Evolutionary conservation across 1,284 basidiomycete genomes (phyloP).

Genomic region (Irpex sp.): DNA sequence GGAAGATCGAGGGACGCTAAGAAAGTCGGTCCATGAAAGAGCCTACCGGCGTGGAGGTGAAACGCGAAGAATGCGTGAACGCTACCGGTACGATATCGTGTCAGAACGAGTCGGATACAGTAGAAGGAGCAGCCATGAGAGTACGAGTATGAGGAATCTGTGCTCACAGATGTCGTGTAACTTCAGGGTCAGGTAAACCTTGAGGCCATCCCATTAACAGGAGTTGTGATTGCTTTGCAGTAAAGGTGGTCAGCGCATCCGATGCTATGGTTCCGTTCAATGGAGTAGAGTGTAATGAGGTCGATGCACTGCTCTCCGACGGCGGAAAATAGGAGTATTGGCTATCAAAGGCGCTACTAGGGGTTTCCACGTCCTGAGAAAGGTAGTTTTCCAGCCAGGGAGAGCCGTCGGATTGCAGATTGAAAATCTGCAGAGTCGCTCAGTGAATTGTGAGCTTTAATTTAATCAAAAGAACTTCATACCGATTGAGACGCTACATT

Average conservation of each 20-base stretch:
- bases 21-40: constrained; percentile 13
- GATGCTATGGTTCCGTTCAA: background rate
- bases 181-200: constrained; percentile 7
- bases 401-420: background rate
- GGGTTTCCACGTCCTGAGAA: background rate
- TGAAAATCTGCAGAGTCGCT: background rate
- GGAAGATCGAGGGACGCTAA: constrained; percentile 8
- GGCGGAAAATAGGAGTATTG: background rate
- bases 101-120: no score
- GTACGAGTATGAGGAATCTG: background rate
- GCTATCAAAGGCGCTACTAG: background rate
- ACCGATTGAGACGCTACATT: background rate
- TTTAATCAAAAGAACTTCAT: no score
- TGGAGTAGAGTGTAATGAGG: background rate
- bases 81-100: background rate
- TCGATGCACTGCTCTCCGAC: background rate
- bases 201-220: constrained; percentile 9
- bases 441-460: background rate
- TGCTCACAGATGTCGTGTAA: constrained; percentile 10
- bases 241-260: background rate
- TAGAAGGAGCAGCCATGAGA: background rate
- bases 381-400: background rate
- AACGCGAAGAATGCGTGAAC: constrained; percentile 15
- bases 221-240: background rate
- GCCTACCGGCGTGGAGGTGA: constrained; percentile 10